Base-by-base conservation (phyloP, 306 rosid species). In the Castanopsis chinensis region DNA sequence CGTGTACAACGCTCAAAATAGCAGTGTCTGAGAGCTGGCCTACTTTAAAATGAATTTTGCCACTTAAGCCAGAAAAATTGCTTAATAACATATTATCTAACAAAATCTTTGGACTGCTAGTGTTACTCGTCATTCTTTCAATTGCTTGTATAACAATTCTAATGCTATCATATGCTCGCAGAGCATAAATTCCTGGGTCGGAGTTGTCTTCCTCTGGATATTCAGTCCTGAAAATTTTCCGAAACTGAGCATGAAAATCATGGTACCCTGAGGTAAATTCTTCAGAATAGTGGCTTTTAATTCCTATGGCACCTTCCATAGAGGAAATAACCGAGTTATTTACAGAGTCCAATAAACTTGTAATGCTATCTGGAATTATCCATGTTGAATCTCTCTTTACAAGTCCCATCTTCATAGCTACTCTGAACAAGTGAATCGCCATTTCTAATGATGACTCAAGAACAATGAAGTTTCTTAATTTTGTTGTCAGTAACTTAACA, bases 261-360 rank as follows among this genome's bases (percentile, higher is more conserved):
- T 45, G 71, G 78, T 84, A 86, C 2, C 15, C 7, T 55, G 85
- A 74, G 32, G 6, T 75, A 45, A 79, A 76, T 23, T 12, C 37
- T 75, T 71, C 87, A 20, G 75, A 55, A 77, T 90, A 88, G n/a
- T 83, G 45, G 8, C 76, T 89, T 85, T 82, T 90, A 85, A 90
- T 88, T 81, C 97, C 97, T 54, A 92, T 76, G 33, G 92, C 81
- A 52, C 96, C 97, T 81, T 83, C 81, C 93, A 89, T 89, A 27
- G 77, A 75, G 73, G 90, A 85, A 54, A 85, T 79, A n/a, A 78
- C 77, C 20, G 87, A 72, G 79, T 79, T 78, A 63, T 88, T 83
- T 63, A 82, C 73, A 32, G 83, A 82, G 80, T 85, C 89, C 21
- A 90, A 73, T 67, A 79, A 67, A 85, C 86, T 85, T 7, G 90